Evolutionary conservation across 1,139 yeast genomes (phyloP).

Genomic region (Scheffersomyces illinoinensis): DNA sequence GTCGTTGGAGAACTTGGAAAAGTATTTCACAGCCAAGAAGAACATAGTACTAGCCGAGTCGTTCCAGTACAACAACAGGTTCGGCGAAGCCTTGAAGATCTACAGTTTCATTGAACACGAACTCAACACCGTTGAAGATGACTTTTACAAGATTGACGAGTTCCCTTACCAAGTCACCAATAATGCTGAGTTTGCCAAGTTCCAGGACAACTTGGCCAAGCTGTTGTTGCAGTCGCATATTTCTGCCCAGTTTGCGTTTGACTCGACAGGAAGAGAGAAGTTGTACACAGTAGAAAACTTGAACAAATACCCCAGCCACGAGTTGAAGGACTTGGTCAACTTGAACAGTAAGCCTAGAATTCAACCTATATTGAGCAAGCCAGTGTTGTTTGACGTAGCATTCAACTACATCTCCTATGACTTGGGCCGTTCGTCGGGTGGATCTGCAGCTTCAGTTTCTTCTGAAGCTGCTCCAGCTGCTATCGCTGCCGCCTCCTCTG

Average conservation of each 20-base stretch:
- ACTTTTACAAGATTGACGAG: slow-evolving; percentile 26
- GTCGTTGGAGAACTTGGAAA: slow-evolving; percentile 51
- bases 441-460: slow-evolving; percentile 6
- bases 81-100: slow-evolving; percentile 58
- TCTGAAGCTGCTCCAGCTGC: slow-evolving; percentile 7
- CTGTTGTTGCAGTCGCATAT: slow-evolving; percentile 46
- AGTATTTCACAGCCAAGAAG: slow-evolving; percentile 49
- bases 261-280: slow-evolving; percentile 5
- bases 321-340: slow-evolving; percentile 48
- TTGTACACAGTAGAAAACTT: slow-evolving; percentile 49
- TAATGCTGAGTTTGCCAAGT: slow-evolving; percentile 30
- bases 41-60: slow-evolving; percentile 48
- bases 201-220: slow-evolving; percentile 27
- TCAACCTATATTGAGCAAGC: slow-evolving; percentile 70
- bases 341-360: slow-evolving; percentile 35
- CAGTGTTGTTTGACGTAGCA: slow-evolving; percentile 88
- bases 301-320: slow-evolving; percentile 42
- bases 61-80: slow-evolving; percentile 46
- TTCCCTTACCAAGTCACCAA: slow-evolving; percentile 43
- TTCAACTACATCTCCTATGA: slow-evolving; percentile 71
- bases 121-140: slow-evolving; percentile 14
- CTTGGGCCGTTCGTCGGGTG: slow-evolving; percentile 12
- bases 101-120: slow-evolving; percentile 33
- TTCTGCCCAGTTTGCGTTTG: slow-evolving; percentile 47
- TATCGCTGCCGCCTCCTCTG: slow-evolving; percentile 12